Base-by-base conservation (phyloP, 208 protist genomes). In the Trypanosoma avium region DNA sequence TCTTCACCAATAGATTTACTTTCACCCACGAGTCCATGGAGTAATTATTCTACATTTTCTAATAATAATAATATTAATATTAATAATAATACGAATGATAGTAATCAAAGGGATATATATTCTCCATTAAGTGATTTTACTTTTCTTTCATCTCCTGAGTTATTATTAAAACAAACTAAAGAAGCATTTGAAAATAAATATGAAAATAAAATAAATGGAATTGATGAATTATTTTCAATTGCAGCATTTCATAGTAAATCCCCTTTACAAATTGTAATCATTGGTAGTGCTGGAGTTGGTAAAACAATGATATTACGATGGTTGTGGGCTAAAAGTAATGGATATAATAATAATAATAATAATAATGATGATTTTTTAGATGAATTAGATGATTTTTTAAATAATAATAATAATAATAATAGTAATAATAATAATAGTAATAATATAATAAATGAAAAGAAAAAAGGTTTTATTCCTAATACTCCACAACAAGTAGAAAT, bases 281-380 rank as follows among this genome's bases (percentile, higher is more conserved):
- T 70, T 22, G 64, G 64, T 46, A 52, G 24, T 19, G 29, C 49
- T 21, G 52, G 26, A 30, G 64, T 50, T 8, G 53, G 64, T 9
- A 70, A 62, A 33, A 50, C 64, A 33, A 70, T 22, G 30, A 47
- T 61, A 15, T 19, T 48, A 30, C 64, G 22, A 36, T 70, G 64
- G 64, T 36, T 70, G 9, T 70, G 64, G 64, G 57, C 56, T 12
- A 17, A 40, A 24, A 63, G 43, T 29, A 52, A 36, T 5, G 43
- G 49, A 15, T 55, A 33, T 29, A 4, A 19, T 3, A 27, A 54
- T 38, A 38, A 38, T 38, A 38, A 38, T 38, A 38, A 38, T 38
- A 38, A 38, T 38, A 38, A 38, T n/a, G n/a, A n/a, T n/a, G n/a
- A n/a, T n/a, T n/a, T n/a, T n/a, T n/a, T n/a, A n/a, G n/a, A n/a